Conservation (phyloP, 2,329 filamentous ascomycete genomes). For the Plenodomus biglobosus region DNA sequence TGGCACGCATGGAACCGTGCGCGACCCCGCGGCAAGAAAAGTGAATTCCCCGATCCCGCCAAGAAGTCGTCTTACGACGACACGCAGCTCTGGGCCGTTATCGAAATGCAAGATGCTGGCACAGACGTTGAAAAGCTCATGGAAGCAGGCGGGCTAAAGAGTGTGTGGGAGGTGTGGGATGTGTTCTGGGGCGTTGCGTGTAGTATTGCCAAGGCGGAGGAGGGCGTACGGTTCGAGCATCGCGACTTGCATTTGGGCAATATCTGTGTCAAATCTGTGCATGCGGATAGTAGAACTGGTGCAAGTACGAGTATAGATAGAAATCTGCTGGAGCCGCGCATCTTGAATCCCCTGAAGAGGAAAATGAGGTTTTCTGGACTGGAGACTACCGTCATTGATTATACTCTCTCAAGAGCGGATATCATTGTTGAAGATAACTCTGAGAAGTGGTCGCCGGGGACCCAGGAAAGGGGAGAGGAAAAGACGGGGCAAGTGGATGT, state of each 20-base stretch:
- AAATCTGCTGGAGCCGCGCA: conserved; percentile 31
- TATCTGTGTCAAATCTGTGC: too few species aligned
- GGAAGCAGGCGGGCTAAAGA: conserved; percentile 38
- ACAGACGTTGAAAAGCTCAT: conserved; percentile 53
- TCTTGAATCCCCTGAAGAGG: conserved; percentile 39
- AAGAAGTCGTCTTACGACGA: conserved; percentile 57
- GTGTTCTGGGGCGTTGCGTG: conserved; percentile 68
- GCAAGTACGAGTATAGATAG: conserved; percentile 15
- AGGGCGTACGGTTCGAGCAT: conserved; percentile 64
- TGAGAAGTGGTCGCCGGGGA: not conserved
- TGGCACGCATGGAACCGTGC: conserved; percentile 50
- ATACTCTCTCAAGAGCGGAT: conserved; percentile 65
- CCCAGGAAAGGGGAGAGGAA: not conserved
- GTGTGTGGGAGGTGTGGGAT: conserved; percentile 57
- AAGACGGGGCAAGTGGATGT: conserved; percentile 33
- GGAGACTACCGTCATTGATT: conserved; percentile 67
- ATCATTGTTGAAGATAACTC: conserved; percentile 31
- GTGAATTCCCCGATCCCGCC: conserved; percentile 59
- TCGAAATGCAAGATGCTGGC: conserved; percentile 68
- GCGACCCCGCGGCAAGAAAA: conserved; percentile 48
- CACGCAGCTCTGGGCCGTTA: conserved; percentile 62
- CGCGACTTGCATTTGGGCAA: conserved; percentile 69
- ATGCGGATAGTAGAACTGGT: conserved; percentile 21
- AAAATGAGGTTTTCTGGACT: conserved; percentile 57
- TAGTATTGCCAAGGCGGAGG: conserved; percentile 62